phyloP scores from a whole-genome alignment of 345 rosid species.

The Conringia planisiliqua region DNA sequence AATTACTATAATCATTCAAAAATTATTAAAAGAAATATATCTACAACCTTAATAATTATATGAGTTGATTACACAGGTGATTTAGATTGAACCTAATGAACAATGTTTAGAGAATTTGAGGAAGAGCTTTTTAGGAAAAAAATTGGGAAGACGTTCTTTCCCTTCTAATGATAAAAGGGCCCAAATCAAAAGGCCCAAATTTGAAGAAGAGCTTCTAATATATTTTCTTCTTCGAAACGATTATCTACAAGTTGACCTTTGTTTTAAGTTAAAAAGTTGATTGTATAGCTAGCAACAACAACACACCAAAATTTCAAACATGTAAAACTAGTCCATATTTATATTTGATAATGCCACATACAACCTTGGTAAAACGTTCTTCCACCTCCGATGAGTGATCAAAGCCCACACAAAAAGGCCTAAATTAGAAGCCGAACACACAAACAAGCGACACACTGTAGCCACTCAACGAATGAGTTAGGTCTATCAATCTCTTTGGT shows the following conservation, averaged over 20 bases:
- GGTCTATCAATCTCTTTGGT: background rate
- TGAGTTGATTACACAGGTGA: background rate
- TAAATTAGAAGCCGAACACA: too few relatives aligned
- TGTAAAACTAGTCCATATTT: too few relatives aligned
- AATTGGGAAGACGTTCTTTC: background rate
- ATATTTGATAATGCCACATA: too few relatives aligned
- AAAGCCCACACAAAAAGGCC: too few relatives aligned
- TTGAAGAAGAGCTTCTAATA: background rate
- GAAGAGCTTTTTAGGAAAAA: background rate
- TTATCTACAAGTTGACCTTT: too few relatives aligned
- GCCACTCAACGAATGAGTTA: background rate
- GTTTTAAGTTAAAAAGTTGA: too few relatives aligned
- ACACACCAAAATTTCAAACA: too few relatives aligned
- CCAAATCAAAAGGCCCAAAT: background rate
- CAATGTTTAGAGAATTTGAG: background rate
- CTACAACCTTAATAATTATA: background rate
- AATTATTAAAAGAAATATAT: background rate
- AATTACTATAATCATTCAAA: background rate
- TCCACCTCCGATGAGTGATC: too few relatives aligned
- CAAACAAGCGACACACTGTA: background rate
- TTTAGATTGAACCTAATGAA: background rate
- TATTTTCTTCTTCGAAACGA: too few relatives aligned
- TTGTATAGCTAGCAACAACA: too few relatives aligned
- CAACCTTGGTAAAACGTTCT: too few relatives aligned
- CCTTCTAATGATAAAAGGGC: too few relatives aligned